A percentile compares a stretch with the other conserved stretches of the same genome.
Evolutionary conservation across 2,329 filamentous ascomycete species (phyloP).

Genomic region (Chaetoscypha palmicola): DNA sequence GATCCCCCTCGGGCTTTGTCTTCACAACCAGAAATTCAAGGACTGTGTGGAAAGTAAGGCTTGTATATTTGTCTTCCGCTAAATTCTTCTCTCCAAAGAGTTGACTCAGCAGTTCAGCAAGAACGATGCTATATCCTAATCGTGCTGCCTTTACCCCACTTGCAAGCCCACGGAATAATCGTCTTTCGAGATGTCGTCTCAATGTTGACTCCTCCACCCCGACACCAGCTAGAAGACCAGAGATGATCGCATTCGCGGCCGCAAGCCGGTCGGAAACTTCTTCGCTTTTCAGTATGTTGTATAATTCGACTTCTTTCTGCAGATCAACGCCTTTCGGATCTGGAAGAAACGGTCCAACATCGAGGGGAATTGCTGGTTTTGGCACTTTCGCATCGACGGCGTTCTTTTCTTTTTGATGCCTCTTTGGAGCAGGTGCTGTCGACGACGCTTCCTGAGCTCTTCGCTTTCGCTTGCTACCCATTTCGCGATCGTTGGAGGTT

Average conservation of each 20-base stretch:
- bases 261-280: slow-evolving; percentile 48
- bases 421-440: slow-evolving; percentile 22
- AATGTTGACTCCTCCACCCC: slow-evolving; percentile 47
- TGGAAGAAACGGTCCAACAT: slow-evolving; percentile 42
- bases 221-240: slow-evolving; percentile 45
- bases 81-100: slow-evolving; percentile 50
- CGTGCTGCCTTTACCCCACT: slow-evolving; percentile 85
- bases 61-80: slow-evolving; percentile 40
- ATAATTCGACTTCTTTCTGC: slow-evolving; percentile 51
- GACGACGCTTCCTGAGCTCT: slow-evolving; percentile 19
- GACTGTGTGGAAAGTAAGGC: slow-evolving; percentile 51
- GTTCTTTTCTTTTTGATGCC: slow-evolving; percentile 16
- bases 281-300: slow-evolving; percentile 55
- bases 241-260: slow-evolving; percentile 52
- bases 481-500: slow-evolving; percentile 17
- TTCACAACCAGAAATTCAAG: slow-evolving; percentile 48
- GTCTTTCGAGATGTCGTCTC: slow-evolving; percentile 53
- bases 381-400: slow-evolving; percentile 11
- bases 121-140: slow-evolving; percentile 79
- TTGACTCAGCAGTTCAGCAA: slow-evolving; percentile 73
- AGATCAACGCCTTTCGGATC: slow-evolving; percentile 46
- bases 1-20: slow-evolving; percentile 46
- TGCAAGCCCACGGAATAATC: slow-evolving; percentile 79
- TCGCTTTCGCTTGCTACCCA: slow-evolving; percentile 41
- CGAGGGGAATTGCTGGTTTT: slow-evolving; percentile 14